Evolutionary conservation across 495 filamentous ascomycete genomes (phyloP).

Genomic region (Aspergillus affinis): DNA sequence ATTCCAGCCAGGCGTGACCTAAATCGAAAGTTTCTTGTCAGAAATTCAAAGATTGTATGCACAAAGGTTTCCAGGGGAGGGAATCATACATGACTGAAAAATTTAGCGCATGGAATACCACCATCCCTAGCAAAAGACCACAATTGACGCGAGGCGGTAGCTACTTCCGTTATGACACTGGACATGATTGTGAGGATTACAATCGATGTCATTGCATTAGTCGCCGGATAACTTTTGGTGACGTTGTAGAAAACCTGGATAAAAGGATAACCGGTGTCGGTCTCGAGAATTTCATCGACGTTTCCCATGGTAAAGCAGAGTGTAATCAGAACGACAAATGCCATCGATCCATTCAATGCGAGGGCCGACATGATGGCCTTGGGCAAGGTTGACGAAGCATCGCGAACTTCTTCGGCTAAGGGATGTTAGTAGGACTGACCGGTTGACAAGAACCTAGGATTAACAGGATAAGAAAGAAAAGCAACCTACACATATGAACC

Average conservation of each 20-base stretch:
- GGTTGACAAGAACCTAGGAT: background rate
- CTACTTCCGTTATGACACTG: constrained; percentile 52
- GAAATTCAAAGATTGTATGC: background rate
- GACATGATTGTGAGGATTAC: constrained; percentile 49
- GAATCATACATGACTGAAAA: constrained; percentile 46
- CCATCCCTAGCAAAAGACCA: constrained; percentile 59
- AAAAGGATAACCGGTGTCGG: constrained; percentile 48
- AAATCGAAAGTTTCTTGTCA: background rate
- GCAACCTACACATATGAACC: constrained; percentile 52
- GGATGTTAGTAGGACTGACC: background rate
- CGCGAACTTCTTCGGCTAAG: constrained; percentile 54
- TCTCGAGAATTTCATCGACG: constrained; percentile 38
- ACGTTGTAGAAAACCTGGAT: constrained; percentile 56
- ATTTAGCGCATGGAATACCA: constrained; percentile 54
- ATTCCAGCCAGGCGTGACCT: constrained; percentile 50
- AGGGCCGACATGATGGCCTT: constrained; percentile 52
- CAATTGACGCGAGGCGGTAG: constrained; percentile 57
- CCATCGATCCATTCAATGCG: constrained; percentile 49
- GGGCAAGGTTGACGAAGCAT: constrained; percentile 54
- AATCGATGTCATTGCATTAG: constrained; percentile 52
- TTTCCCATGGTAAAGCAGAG: constrained; percentile 55
- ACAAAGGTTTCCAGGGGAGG: background rate
- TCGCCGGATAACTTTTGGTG: constrained; percentile 42
- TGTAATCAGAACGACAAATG: constrained; percentile 53
- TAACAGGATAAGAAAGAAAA: background rate